phyloP scores from a whole-genome alignment of 139 green algal genomes.

The Chlorella sp. region DNA sequence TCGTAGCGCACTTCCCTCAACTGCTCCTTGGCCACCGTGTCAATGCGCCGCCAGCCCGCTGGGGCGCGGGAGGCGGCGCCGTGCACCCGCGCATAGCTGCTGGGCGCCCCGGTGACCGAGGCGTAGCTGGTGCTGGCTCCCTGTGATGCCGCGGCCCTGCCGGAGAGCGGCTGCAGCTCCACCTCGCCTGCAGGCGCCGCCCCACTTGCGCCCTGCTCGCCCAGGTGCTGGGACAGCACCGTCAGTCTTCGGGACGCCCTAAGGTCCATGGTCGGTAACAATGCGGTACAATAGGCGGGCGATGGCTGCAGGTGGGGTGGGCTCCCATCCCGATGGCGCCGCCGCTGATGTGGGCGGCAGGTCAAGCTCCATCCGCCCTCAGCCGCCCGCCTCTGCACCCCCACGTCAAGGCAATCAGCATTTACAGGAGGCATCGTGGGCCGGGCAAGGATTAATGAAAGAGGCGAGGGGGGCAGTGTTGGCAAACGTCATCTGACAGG shows the following conservation, averaged over 20 bases:
- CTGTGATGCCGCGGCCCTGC: neutral
- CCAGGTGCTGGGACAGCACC: conserved; percentile 29
- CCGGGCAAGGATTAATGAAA: too few species aligned
- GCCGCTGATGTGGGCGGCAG: too few species aligned
- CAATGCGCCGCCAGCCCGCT: conserved; percentile 63
- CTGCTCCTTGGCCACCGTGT: conserved; percentile 52
- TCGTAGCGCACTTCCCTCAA: conserved; percentile 89
- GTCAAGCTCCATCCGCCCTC: too few species aligned
- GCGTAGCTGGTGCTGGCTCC: conserved; percentile 27
- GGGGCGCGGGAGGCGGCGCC: conserved; percentile 70
- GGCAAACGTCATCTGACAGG: too few species aligned
- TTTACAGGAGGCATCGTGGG: too few species aligned
- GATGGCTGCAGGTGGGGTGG: too few species aligned
- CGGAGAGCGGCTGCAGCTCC: conserved; percentile 21
- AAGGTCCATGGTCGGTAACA: neutral
- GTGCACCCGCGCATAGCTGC: conserved; percentile 79
- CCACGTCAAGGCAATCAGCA: too few species aligned
- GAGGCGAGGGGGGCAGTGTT: too few species aligned
- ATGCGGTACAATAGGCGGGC: neutral
- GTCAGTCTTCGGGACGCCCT: neutral
- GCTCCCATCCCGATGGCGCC: too few species aligned
- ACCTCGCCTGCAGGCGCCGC: neutral
- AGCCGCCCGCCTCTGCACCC: too few species aligned
- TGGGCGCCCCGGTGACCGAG: conserved; percentile 35
- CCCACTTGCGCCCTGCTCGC: neutral